These are phyloP conservation scores for Allodekkera sacchari DNA, from an alignment of 805 yeast species.

Conservation along the genomic window DNA sequence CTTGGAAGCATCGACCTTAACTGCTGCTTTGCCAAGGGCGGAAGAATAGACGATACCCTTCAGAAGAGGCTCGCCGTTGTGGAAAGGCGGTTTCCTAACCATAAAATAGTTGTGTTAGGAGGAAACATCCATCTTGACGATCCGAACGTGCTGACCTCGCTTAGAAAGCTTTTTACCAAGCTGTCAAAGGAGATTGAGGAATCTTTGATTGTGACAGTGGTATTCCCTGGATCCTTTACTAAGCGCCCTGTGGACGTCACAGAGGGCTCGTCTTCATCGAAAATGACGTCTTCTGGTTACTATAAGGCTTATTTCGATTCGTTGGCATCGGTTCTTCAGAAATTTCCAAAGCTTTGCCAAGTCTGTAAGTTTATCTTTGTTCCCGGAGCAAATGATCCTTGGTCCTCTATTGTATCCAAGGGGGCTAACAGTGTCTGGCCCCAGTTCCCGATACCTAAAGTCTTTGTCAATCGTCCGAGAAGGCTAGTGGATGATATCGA, in stretches of 20 bases:
- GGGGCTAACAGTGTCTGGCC: slow-evolving; percentile 66
- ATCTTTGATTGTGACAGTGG: slow-evolving; percentile 38
- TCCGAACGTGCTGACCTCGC: slow-evolving; percentile 46
- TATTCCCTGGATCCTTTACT: slow-evolving; percentile 75
- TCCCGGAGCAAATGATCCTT: slow-evolving; percentile 92
- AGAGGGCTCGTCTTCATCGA: slow-evolving; percentile 37
- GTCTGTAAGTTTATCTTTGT: slow-evolving; percentile 57
- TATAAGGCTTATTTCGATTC: slow-evolving; percentile 68
- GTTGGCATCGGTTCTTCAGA: slow-evolving; percentile 56
- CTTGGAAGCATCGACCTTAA: slow-evolving; percentile 72
- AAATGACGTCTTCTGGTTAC: slow-evolving; percentile 40
- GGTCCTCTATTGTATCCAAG: slow-evolving; percentile 66
- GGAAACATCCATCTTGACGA: slow-evolving; percentile 65
- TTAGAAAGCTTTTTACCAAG: slow-evolving; percentile 51
- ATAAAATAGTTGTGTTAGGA: slow-evolving; percentile 65
- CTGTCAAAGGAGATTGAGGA: slow-evolving; percentile 42
- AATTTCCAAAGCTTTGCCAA: slow-evolving; percentile 45
- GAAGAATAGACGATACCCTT: slow-evolving; percentile 55
- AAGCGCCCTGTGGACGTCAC: slow-evolving; percentile 57
- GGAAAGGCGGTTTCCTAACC: slow-evolving; percentile 45
- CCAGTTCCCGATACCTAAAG: slow-evolving; percentile 56
- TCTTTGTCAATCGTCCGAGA: slow-evolving; percentile 62
- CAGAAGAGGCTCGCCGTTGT: slow-evolving; percentile 43
- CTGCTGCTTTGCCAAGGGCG: slow-evolving; percentile 15
- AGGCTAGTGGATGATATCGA: slow-evolving; percentile 42